phyloP scores from a whole-genome alignment of 768 basidiomycete species.

The Collybia mongolica region DNA sequence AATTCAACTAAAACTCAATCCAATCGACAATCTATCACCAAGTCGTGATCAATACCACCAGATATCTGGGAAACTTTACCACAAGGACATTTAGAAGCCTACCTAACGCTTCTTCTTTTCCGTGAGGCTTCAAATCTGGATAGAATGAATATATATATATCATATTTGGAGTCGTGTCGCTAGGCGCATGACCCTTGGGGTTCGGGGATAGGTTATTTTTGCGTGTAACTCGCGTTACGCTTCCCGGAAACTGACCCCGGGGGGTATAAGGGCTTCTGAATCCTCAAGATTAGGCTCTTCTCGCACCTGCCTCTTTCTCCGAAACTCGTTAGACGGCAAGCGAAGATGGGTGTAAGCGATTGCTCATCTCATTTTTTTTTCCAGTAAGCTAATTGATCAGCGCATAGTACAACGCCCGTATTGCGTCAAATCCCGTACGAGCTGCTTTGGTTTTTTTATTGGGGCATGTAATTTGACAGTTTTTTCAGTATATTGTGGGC shows the following conservation, averaged over 20 bases:
- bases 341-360: conserved; percentile 16
- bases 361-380: neutral
- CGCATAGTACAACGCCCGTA: conserved; percentile 49
- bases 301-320: neutral
- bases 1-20: too few relatives aligned
- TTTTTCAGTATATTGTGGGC: conserved; percentile 65
- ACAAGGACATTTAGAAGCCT: too few relatives aligned
- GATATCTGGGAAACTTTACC: too few relatives aligned
- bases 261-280: neutral
- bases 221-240: neutral
- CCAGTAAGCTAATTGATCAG: neutral
- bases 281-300: neutral
- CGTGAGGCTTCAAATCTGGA: too few relatives aligned
- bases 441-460: neutral
- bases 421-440: conserved; percentile 56
- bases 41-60: too few relatives aligned
- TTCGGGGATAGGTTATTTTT: too few relatives aligned
- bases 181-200: too few relatives aligned
- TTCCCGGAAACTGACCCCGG: neutral
- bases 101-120: too few relatives aligned
- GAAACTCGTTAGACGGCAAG: neutral
- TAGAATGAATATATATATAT: too few relatives aligned
- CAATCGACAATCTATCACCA: too few relatives aligned
- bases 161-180: too few relatives aligned
- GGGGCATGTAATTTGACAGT: neutral